Percentiles rank a stretch among this genome's conserved stretches.
Evolutionary conservation across 257 asterid species (phyloP).

Genomic region (Schizonepeta tenuifolia): DNA sequence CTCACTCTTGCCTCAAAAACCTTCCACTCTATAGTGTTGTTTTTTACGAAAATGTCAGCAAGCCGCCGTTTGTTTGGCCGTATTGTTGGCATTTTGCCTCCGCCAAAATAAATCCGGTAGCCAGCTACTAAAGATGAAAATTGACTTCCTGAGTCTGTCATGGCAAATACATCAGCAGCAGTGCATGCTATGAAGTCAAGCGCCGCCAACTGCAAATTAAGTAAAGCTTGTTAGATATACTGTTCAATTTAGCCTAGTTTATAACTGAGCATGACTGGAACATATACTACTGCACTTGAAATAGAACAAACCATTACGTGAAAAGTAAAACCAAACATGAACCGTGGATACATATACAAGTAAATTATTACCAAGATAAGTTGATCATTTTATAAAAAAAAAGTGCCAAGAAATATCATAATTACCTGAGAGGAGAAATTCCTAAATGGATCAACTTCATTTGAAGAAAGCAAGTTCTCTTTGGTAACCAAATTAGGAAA

Average conservation of each 20-base stretch:
- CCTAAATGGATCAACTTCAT: conserved; percentile 76
- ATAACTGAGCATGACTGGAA: conserved; percentile 7
- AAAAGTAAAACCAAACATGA: not conserved
- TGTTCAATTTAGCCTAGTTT: conserved; percentile 12
- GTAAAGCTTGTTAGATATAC: conserved; percentile 11
- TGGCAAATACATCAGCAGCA: conserved; percentile 88
- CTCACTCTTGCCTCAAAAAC: conserved; percentile 87
- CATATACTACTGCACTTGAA: not conserved
- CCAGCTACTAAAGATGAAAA: conserved; percentile 94
- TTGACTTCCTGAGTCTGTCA: conserved; percentile 99
- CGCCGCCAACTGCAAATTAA: conserved; percentile 81
- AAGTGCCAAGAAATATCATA: not conserved
- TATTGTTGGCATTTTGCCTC: conserved; percentile 89
- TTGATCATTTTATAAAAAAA: conserved; percentile 16
- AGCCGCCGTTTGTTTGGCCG: conserved; percentile 96
- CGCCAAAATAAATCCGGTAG: conserved; percentile 82
- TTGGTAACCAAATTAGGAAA: conserved; percentile 92
- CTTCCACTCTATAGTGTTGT: conserved; percentile 92
- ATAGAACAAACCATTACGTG: conserved; percentile 4
- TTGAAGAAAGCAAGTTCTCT: conserved; percentile 81
- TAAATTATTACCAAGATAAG: not conserved
- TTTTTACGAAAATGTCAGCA: conserved; percentile 87
- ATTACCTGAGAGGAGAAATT: conserved; percentile 94
- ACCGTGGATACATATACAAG: not conserved
- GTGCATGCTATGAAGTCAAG: conserved; percentile 93